Conservation (phyloP, 2,329 filamentous ascomycete species). For the Acrodontium crateriforme region DNA sequence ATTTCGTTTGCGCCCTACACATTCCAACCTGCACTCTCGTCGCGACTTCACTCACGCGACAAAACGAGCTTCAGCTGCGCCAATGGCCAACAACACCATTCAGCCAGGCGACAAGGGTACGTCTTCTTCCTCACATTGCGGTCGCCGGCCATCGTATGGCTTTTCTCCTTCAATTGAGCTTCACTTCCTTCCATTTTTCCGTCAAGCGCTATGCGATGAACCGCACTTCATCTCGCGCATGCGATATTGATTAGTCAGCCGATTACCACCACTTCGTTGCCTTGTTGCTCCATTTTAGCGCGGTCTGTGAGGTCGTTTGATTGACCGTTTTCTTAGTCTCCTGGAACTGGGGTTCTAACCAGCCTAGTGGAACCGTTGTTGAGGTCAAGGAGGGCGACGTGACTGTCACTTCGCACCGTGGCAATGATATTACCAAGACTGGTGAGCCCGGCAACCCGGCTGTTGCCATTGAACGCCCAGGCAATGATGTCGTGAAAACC, state of each 20-base stretch:
- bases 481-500: constrained; percentile 52
- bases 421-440: constrained; percentile 52
- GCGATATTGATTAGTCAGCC: background rate
- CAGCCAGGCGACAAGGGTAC: constrained; percentile 31
- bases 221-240: background rate
- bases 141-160: constrained; percentile 3
- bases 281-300: no score
- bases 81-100: constrained; percentile 34
- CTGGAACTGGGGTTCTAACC: constrained; percentile 45
- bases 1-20: constrained; percentile 1
- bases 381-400: constrained; percentile 43
- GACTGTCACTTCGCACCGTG: constrained; percentile 43
- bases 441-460: constrained; percentile 47
- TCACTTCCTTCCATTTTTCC: constrained; percentile 1
- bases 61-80: no score
- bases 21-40: constrained; percentile 1
- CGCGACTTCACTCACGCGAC: constrained; percentile 2
- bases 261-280: no score
- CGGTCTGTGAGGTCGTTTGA: no score
- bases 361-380: constrained; percentile 43
- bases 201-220: background rate
- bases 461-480: constrained; percentile 43
- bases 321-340: no score
- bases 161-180: constrained; percentile 1
- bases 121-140: constrained; percentile 8